Conservation (phyloP, 1,284 basidiomycete genomes). For the Exsudoporus floridanus region DNA sequence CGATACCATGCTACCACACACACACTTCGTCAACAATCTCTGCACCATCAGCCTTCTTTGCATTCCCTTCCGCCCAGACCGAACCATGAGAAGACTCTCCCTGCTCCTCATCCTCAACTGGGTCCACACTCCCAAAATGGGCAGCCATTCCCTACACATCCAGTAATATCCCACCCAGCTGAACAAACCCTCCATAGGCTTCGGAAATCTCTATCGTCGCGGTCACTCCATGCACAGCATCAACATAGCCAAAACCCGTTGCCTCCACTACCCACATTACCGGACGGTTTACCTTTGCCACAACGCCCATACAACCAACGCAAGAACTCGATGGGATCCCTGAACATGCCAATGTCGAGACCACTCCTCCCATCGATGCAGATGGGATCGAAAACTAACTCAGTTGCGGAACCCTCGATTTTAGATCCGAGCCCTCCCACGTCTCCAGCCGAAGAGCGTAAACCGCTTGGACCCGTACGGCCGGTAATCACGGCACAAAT, state of each 20-base stretch:
- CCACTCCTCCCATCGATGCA: constrained; percentile 63
- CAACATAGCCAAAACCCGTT: constrained; percentile 39
- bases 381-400: constrained; percentile 49
- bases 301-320: constrained; percentile 25
- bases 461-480: constrained; percentile 64
- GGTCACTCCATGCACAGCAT: constrained; percentile 58
- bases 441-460: constrained; percentile 64
- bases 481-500: constrained; percentile 85
- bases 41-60: constrained; percentile 35
- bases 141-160: constrained; percentile 8
- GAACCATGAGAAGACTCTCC: constrained; percentile 8
- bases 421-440: constrained; percentile 74
- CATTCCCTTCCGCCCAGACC: constrained; percentile 20
- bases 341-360: constrained; percentile 51
- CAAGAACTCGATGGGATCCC: constrained; percentile 20
- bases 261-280: constrained; percentile 51
- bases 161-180: constrained; percentile 5
- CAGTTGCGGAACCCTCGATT: constrained; percentile 52
- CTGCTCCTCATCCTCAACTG: constrained; percentile 6
- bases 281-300: constrained; percentile 41
- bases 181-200: constrained; percentile 42
- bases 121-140: constrained; percentile 5
- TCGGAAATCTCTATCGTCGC: constrained; percentile 59
- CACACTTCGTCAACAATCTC: constrained; percentile 29
- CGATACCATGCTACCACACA: constrained; percentile 29